A percentile compares a stretch with the other conserved stretches of the same genome.
Evolutionary conservation across 331 rosid genomes (phyloP).

Genomic region (Spiraea crenata): DNA sequence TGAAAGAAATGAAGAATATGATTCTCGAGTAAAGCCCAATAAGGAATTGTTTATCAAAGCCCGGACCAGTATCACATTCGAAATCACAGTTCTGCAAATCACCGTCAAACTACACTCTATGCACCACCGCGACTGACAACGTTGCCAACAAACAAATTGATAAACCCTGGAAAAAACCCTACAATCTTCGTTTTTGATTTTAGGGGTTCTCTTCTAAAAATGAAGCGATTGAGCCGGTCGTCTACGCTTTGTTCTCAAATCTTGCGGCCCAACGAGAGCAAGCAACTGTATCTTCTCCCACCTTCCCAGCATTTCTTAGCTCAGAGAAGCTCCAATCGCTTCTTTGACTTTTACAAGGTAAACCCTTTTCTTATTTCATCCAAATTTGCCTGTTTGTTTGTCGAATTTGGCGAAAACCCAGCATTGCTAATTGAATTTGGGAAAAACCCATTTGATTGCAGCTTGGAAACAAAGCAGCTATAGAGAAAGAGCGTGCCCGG

Average conservation of each 20-base stretch:
- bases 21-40: too few relatives aligned
- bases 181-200: neutral
- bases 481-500: conserved; percentile 78
- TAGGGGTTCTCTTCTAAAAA: neutral
- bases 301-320: conserved; percentile 49
- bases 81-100: neutral
- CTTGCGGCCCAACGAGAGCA: conserved; percentile 28
- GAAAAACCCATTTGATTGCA: conserved; percentile 30
- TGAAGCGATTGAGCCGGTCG: conserved; percentile 54
- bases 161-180: neutral
- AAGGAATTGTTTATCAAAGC: too few relatives aligned
- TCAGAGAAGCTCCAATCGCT: conserved; percentile 69
- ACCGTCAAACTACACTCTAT: neutral
- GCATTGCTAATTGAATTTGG: conserved; percentile 1
- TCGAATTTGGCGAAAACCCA: neutral
- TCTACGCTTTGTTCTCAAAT: conserved; percentile 32
- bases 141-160: neutral
- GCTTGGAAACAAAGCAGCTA: conserved; percentile 63
- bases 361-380: neutral
- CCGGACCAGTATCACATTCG: too few relatives aligned
- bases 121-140: too few relatives aligned
- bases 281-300: conserved; percentile 30
- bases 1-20: too few relatives aligned
- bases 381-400: neutral
- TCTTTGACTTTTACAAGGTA: conserved; percentile 77